Evolutionary conservation across 1,284 basidiomycete species (phyloP).

Genomic region (Leccinum variabile): DNA sequence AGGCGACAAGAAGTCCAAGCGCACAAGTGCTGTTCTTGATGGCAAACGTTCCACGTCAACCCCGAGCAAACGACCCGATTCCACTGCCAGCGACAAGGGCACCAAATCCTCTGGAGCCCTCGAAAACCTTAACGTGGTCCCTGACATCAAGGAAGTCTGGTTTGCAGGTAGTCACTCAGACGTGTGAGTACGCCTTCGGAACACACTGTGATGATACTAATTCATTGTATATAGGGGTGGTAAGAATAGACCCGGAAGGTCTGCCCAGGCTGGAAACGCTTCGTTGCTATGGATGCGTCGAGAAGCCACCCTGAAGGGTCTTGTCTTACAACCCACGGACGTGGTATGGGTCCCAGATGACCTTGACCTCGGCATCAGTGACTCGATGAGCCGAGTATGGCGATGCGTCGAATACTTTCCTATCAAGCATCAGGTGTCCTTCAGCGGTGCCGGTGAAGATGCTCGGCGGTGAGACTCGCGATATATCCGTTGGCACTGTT

Average conservation of each 20-base stretch:
- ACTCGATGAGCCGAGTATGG: neutral
- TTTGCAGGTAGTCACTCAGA: constrained; percentile 1
- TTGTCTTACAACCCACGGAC: neutral
- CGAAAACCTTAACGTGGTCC: neutral
- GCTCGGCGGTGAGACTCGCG: constrained; percentile 4
- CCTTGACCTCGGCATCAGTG: neutral
- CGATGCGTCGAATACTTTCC: constrained; percentile 7
- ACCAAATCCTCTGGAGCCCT: neutral
- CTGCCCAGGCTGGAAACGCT: neutral
- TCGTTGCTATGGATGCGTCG: constrained; percentile 1
- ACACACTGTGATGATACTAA: neutral
- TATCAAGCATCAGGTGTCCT: constrained; percentile 15
- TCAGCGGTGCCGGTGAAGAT: constrained; percentile 7
- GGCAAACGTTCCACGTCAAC: neutral
- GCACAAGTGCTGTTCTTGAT: neutral
- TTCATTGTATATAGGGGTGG: neutral
- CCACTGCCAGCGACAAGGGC: neutral
- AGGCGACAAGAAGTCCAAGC: neutral
- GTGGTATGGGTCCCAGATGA: constrained; percentile 2
- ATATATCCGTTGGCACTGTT: neutral
- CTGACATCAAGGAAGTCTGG: neutral
- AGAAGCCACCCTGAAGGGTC: neutral
- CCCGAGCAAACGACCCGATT: neutral
- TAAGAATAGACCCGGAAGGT: neutral
- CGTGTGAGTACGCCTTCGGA: neutral